Conservation (phyloP, 2,329 filamentous ascomycete species). For the Trichoderma asperellum region DNA sequence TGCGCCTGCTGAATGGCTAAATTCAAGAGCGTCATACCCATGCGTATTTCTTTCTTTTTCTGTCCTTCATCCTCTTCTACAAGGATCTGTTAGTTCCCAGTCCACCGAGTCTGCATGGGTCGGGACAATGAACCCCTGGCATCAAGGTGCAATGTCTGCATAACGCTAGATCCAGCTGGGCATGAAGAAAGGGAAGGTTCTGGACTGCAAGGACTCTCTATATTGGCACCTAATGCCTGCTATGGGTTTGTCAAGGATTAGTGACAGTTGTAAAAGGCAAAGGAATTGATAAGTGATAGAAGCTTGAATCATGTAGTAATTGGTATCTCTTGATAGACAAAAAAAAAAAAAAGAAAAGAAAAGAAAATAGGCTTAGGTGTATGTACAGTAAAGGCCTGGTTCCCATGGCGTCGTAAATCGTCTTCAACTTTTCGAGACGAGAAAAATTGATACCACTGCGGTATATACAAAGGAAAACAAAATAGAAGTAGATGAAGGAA, state of each 20-base stretch:
- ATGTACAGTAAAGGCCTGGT: background rate
- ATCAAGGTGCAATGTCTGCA: background rate
- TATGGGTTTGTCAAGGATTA: background rate
- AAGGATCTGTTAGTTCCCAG: background rate
- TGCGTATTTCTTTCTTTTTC: background rate
- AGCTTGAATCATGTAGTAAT: background rate
- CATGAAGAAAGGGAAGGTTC: background rate
- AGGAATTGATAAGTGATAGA: background rate
- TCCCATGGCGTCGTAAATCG: background rate
- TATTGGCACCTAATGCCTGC: too few species aligned
- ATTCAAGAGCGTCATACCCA: background rate
- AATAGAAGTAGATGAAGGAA: background rate
- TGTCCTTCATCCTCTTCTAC: background rate
- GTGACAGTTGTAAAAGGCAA: background rate
- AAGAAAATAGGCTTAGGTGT: background rate
- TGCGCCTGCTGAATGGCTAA: background rate
- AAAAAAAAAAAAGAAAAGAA: background rate
- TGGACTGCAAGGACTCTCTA: background rate
- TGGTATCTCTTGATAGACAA: conserved; percentile 13
- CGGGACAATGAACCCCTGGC: background rate
- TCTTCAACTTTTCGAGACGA: background rate
- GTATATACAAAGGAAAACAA: conserved; percentile 4
- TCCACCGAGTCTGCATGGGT: background rate
- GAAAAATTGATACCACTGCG: background rate
- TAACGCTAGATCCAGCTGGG: background rate